A percentile compares a stretch with the other conserved stretches of the same genome.
Evolutionary conservation across 768 basidiomycete species (phyloP).

Genomic region (Gloeostereum incarnatum): DNA sequence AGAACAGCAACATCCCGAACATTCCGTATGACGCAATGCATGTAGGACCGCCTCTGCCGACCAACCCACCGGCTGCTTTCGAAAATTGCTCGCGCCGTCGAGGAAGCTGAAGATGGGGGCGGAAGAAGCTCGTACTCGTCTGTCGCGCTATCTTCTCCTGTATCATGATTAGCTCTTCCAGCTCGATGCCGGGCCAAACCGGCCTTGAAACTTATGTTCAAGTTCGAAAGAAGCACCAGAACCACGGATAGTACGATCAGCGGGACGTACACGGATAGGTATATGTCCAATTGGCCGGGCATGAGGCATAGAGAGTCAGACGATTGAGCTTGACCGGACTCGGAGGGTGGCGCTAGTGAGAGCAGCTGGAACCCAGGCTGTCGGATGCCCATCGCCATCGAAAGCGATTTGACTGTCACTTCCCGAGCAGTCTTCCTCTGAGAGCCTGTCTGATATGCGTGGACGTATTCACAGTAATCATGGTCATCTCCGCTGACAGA

Average conservation of each 20-base stretch:
- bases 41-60: too few species aligned
- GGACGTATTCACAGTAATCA: constrained; percentile 82
- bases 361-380: constrained; percentile 87
- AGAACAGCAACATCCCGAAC: constrained; percentile 31
- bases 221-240: constrained; percentile 20
- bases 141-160: constrained; percentile 1
- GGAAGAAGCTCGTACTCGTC: constrained; percentile 3
- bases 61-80: constrained; percentile 7
- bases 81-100: neutral
- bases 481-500: constrained; percentile 80
- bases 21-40: constrained; percentile 25
- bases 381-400: constrained; percentile 81
- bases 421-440: constrained; percentile 40
- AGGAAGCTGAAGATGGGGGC: constrained; percentile 1
- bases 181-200: neutral
- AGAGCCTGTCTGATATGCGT: constrained; percentile 21
- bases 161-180: too few species aligned
- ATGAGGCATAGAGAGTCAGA: constrained; percentile 70
- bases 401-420: constrained; percentile 83
- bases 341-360: constrained; percentile 45
- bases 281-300: constrained; percentile 79
- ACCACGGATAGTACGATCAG: constrained; percentile 52
- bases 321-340: constrained; percentile 24
- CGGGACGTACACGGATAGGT: constrained; percentile 64
- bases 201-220: neutral